Conservation (phyloP, 2,329 filamentous ascomycete species). For the Penicillium sp. region DNA sequence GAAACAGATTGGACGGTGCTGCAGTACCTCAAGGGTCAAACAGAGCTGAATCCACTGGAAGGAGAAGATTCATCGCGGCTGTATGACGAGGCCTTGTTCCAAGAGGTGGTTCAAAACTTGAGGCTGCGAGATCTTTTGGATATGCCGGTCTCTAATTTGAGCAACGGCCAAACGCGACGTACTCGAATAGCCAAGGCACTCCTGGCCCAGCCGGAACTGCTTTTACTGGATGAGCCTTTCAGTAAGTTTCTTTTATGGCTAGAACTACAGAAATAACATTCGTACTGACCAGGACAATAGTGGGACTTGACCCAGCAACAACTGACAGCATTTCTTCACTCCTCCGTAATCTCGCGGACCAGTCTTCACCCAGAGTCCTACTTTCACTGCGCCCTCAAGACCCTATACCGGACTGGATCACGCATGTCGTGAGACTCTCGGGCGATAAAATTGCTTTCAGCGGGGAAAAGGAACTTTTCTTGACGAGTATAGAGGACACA, state of each 20-base stretch:
- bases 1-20: constrained; percentile 79
- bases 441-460: constrained; percentile 31
- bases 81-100: constrained; percentile 48
- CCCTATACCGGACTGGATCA: constrained; percentile 83
- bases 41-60: constrained; percentile 71
- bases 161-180: constrained; percentile 86
- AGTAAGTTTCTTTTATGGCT: constrained; percentile 44
- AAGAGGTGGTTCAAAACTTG: constrained; percentile 65
- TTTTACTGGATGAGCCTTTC: constrained; percentile 90
- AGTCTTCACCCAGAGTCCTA: constrained; percentile 66
- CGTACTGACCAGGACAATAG: constrained; percentile 28
- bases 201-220: constrained; percentile 70
- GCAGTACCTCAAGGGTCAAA: constrained; percentile 79
- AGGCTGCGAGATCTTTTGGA: constrained; percentile 65
- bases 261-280: background rate
- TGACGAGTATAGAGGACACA: constrained; percentile 48
- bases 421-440: constrained; percentile 67
- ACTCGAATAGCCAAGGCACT: constrained; percentile 85
- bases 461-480: constrained; percentile 62
- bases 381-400: constrained; percentile 82
- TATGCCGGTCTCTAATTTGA: constrained; percentile 83
- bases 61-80: constrained; percentile 32
- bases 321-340: constrained; percentile 67
- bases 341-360: constrained; percentile 63
- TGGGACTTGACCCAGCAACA: constrained; percentile 88